phyloP scores from a whole-genome alignment of 192 early-diverging fungal genomes.

The Chytriomyces confervae region DNA sequence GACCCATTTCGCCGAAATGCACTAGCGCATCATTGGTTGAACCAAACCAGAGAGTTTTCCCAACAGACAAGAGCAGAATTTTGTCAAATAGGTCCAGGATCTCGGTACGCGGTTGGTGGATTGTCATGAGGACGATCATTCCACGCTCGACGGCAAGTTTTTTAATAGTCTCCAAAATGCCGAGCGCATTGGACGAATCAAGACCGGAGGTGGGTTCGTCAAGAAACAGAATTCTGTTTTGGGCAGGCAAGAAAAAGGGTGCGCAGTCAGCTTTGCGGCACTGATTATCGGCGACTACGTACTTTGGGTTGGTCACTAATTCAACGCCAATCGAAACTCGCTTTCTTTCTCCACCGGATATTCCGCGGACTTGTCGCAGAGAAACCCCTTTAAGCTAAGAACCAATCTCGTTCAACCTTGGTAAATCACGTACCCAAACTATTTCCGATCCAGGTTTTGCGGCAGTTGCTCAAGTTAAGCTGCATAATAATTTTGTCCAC shows the following conservation, averaged over 20 bases:
- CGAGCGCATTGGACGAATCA: constrained; percentile 66
- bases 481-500: constrained; percentile 66
- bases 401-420: not conserved
- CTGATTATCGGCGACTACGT: constrained; percentile 19
- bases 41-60: constrained; percentile 59
- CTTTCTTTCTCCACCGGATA: constrained; percentile 54
- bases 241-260: constrained; percentile 40
- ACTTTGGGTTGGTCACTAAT: constrained; percentile 40
- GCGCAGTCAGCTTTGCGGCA: not conserved
- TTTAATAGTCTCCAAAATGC: constrained; percentile 65
- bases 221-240: constrained; percentile 27
- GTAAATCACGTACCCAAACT: constrained; percentile 42
- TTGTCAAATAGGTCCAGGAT: constrained; percentile 80
- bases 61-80: constrained; percentile 72
- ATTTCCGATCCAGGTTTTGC: constrained; percentile 58
- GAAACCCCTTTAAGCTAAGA: constrained; percentile 37
- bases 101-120: constrained; percentile 77
- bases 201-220: constrained; percentile 60
- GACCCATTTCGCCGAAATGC: constrained; percentile 50
- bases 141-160: constrained; percentile 57
- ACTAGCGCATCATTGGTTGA: constrained; percentile 33
- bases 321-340: constrained; percentile 56
- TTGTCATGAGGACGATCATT: constrained; percentile 74
- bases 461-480: constrained; percentile 61
- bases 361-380: constrained; percentile 43